phyloP scores from a whole-genome alignment of 2,329 filamentous ascomycete genomes.

The Aspergillus sp. region DNA sequence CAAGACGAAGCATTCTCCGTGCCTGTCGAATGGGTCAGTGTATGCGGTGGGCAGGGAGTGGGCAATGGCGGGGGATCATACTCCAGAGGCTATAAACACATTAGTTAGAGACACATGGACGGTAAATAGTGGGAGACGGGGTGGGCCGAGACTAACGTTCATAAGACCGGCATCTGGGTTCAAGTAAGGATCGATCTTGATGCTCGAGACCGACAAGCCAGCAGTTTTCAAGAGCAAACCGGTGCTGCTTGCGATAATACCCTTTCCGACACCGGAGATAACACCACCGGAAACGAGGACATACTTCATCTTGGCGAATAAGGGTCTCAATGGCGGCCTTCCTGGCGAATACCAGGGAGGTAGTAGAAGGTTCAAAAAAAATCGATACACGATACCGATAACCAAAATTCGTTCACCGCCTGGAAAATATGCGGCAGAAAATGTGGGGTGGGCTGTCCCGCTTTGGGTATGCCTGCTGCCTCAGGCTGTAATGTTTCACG shows the following conservation, averaged over 20 bases:
- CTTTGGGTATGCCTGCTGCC: not conserved
- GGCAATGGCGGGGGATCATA: slow-evolving; percentile 8
- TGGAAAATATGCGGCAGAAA: slow-evolving; percentile 1
- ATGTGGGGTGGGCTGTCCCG: not conserved
- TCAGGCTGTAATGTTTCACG: too few species aligned
- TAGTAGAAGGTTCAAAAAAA: slow-evolving; percentile 10
- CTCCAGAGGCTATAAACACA: slow-evolving; percentile 14
- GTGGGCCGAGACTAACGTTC: slow-evolving; percentile 53
- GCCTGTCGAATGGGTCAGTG: slow-evolving; percentile 16
- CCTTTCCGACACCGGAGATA: slow-evolving; percentile 57
- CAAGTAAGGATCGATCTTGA: slow-evolving; percentile 64
- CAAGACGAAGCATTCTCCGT: slow-evolving; percentile 13
- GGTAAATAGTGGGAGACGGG: slow-evolving; percentile 12
- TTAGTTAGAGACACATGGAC: not conserved
- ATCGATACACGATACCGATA: slow-evolving; percentile 8
- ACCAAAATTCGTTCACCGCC: slow-evolving; percentile 9
- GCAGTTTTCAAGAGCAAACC: slow-evolving; percentile 32
- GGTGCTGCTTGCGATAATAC: slow-evolving; percentile 62
- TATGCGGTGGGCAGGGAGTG: not conserved
- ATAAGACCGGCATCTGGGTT: slow-evolving; percentile 75
- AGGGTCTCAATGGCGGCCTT: slow-evolving; percentile 8
- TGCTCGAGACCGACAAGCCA: slow-evolving; percentile 29
- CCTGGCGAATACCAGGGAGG: slow-evolving; percentile 14
- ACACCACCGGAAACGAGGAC: slow-evolving; percentile 74
- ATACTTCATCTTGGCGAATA: slow-evolving; percentile 67